These are phyloP conservation scores for Cladobotryum protrusum DNA, from an alignment of 2,329 filamentous ascomycete genomes.

Conservation along the genomic window DNA sequence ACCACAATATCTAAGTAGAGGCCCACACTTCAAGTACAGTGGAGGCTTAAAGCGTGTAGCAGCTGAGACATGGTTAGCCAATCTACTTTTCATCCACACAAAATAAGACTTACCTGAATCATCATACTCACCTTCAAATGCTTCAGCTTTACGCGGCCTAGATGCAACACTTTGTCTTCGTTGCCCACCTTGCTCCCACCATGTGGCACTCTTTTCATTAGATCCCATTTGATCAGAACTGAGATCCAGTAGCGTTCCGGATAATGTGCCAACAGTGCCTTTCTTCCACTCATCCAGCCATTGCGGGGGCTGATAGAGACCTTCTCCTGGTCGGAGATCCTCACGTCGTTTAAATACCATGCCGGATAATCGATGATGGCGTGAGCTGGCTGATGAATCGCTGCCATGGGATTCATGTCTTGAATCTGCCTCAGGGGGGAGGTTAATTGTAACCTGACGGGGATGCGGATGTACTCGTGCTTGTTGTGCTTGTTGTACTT, in stretches of 20 bases:
- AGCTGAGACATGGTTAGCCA: constrained; percentile 23
- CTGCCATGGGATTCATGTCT: constrained; percentile 17
- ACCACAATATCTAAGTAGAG: constrained; percentile 83
- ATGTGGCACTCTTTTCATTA: constrained; percentile 52
- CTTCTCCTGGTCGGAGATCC: constrained; percentile 42
- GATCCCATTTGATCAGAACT: constrained; percentile 22
- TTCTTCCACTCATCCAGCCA: constrained; percentile 70
- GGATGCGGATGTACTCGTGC: constrained; percentile 2
- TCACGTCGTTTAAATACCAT: constrained; percentile 37
- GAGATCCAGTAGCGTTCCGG: constrained; percentile 55
- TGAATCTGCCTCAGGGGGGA: background rate
- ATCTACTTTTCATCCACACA: background rate
- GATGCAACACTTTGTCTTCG: constrained; percentile 41
- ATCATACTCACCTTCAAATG: constrained; percentile 63
- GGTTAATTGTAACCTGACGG: constrained; percentile 4
- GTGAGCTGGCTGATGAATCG: constrained; percentile 22
- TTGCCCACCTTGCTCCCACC: constrained; percentile 64
- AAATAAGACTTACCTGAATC: constrained; percentile 43
- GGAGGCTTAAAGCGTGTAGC: constrained; percentile 74
- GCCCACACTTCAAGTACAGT: constrained; percentile 83
- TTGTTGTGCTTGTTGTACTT: background rate
- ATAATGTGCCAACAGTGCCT: constrained; percentile 56
- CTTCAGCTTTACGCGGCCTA: constrained; percentile 51
- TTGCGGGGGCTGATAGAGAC: constrained; percentile 51
- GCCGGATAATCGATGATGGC: constrained; percentile 32